Evolutionary conservation across 2,329 filamentous ascomycete species (phyloP), one percentile per base, ranked within the genome.

Genomic region (Ceratocystis cacaofunesta): DNA sequence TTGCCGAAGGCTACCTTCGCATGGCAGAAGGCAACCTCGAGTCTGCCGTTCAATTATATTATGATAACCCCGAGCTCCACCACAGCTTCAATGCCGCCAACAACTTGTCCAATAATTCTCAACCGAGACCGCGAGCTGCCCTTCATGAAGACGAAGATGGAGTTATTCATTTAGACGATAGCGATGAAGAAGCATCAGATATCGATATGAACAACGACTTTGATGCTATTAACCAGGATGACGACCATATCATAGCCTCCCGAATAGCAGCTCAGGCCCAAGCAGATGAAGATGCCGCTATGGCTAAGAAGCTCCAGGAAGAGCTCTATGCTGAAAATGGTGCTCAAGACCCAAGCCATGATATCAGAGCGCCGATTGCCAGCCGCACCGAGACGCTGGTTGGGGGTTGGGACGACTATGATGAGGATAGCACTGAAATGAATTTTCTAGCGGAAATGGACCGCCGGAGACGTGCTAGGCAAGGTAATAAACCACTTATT

Each of bases 361-460:
- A 80, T 58, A 86, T 99, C 65, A 82, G 94, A 71, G 94, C 94
- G 61, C 94, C 94, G 7, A 95, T 99, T 75, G 90, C 87, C 58
- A 84, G 90, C 70, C 95, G 89, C 32, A 95, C 90, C 12, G 94
- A 99, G 76, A 96, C 91, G 0, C 81, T 99, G 63, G 86, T 96
- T 8, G 92, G 87, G 28, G 41, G 65, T 4, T 64, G 63, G 36
- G 44, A 62, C 25, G n/a, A 60, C 22, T 61, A 52, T 60, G 63
- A 65, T 43, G 36, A 63, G 4, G 60, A 63, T 30, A n/a, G 43
- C 8, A 17, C 3, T 7, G 22, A 63, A 10, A 63, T 65, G 48
- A 50, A 65, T 32, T 48, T 62, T 19, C n/a, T 65, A 7, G 63
- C 66, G 7, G 57, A 67, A 19, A 60, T 67, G 48, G 63, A 65